Conservation (phyloP, 1,284 basidiomycete species). For the Moesziomyces globuligerus region DNA sequence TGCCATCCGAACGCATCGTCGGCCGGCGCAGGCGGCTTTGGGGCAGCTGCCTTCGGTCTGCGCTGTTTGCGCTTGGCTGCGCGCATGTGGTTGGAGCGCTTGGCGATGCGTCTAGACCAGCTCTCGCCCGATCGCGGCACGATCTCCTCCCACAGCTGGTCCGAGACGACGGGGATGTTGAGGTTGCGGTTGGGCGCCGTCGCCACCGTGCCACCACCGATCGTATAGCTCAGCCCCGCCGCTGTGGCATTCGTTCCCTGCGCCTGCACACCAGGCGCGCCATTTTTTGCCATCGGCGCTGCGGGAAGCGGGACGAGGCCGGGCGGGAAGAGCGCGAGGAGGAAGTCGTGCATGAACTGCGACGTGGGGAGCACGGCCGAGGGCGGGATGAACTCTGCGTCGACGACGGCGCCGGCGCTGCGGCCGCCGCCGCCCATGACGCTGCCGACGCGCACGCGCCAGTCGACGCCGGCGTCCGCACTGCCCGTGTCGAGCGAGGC, state of each 20-base stretch:
- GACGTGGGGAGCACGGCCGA: slow-evolving; percentile 30
- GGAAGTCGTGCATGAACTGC: slow-evolving; percentile 39
- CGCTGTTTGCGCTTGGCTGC: slow-evolving; percentile 8
- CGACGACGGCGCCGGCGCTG: slow-evolving; percentile 48
- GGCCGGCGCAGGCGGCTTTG: no score
- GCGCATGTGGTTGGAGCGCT: slow-evolving; percentile 19
- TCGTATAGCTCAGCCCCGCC: slow-evolving; percentile 24
- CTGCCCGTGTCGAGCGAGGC: slow-evolving; percentile 15
- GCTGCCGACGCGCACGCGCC: slow-evolving; percentile 47
- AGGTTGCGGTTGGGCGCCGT: slow-evolving; percentile 28
- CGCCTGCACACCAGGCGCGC: neutral
- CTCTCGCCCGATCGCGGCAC: slow-evolving; percentile 39
- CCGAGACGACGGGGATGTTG: slow-evolving; percentile 39
- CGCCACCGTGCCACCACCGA: slow-evolving; percentile 11
- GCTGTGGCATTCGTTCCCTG: slow-evolving; percentile 1
- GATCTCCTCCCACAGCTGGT: slow-evolving; percentile 51
- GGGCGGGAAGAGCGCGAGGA: slow-evolving; percentile 36
- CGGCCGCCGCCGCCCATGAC: slow-evolving; percentile 46
- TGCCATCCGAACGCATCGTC: slow-evolving; percentile 30
- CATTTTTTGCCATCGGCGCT: neutral
- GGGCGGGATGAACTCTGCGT: slow-evolving; percentile 46
- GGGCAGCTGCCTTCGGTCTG: slow-evolving; percentile 3
- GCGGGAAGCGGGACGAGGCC: slow-evolving; percentile 17
- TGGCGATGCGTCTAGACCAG: slow-evolving; percentile 25
- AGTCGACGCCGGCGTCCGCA: slow-evolving; percentile 28